Base-by-base conservation (phyloP, 139 green algal genomes). In the Auxenochlorella pyrenoidosa region DNA sequence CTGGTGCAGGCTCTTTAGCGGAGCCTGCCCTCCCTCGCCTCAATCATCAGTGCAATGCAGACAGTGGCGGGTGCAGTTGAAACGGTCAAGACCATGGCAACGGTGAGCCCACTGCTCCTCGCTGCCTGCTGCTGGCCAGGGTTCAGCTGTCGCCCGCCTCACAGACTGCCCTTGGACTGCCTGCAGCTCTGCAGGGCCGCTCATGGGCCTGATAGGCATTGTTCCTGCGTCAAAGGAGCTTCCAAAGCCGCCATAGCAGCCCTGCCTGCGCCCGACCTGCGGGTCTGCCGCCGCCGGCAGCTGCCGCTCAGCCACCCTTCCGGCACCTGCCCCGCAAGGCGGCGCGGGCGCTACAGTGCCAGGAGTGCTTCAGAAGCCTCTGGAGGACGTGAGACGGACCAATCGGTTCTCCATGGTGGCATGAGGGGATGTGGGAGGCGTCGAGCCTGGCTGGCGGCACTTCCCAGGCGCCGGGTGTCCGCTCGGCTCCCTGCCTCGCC, bases 331-430 rank as follows among this genome's bases (percentile, higher is more conserved):
- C 16, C 70, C 30, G 15, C 70, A 76, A 34, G 70, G 12, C 38
- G 70, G 70, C 1, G 28, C 38, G 3, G 60, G 30, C 32, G 15
- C 60, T 43, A 15, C 28, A 0, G 80, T 85, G 40, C 80, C 80
- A 12, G 80, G 80, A 4, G 80, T 85, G 80, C 38, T 85, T 41
- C 60, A 77, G 80, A 59, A 76, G 80, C 80, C 80, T 30, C 38
- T 85, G 40, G 80, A 85, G 63, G 63, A 85, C 40, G 80, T 85
- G 30, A 59, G 79, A 0, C 18, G 13, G 71, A 6, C 3, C 6
- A 12, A 13, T 2, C 10, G 19, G 63, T 6, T 26, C 26, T 34
- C 24, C 63, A 34, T 71, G 24, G 0, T 38, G 66, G 19, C n/a
- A 43, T 10, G n/a, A 16, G 21, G 59, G 13, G 59, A 68, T 16